Evolutionary conservation across 1,139 yeast genomes (phyloP).

Genomic region (Saccharomyces hybrid): DNA sequence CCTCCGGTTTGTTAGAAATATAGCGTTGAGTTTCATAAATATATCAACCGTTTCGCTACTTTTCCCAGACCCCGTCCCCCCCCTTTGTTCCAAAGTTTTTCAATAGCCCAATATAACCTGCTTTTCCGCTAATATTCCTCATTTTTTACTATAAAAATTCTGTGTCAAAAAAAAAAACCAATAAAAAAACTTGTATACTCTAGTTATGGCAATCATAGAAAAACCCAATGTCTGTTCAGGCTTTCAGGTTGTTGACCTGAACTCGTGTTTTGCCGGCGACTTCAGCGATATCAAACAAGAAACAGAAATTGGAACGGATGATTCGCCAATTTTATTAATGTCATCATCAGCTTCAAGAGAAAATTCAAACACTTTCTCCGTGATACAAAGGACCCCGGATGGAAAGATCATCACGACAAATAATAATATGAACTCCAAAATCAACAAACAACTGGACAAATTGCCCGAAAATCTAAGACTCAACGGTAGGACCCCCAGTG

Average conservation of each 20-base stretch:
- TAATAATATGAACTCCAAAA: conserved; percentile 34
- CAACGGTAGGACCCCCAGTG: conserved; percentile 54
- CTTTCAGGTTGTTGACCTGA: not conserved
- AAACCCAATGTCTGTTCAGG: not conserved
- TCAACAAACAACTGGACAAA: conserved; percentile 30
- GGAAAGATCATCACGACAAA: conserved; percentile 6
- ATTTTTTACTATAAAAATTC: not conserved
- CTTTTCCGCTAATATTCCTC: not conserved
- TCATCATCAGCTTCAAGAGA: not conserved
- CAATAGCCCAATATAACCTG: conserved; percentile 3
- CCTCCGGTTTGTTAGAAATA: not conserved
- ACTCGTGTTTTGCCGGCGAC: not conserved
- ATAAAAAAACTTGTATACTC: not conserved
- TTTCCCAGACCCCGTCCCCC: not conserved
- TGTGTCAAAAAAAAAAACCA: not conserved
- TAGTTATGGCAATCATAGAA: not conserved
- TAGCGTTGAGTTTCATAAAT: not conserved
- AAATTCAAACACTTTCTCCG: not conserved
- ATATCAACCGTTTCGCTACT: not conserved
- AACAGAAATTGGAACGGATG: not conserved
- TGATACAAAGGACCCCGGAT: not conserved
- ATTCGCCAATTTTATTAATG: not conserved
- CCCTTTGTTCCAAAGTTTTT: not conserved
- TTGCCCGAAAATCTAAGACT: conserved; percentile 34
- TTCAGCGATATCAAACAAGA: not conserved